Conservation (phyloP, 1,139 yeast species). For the Nematodospora anomalae region DNA sequence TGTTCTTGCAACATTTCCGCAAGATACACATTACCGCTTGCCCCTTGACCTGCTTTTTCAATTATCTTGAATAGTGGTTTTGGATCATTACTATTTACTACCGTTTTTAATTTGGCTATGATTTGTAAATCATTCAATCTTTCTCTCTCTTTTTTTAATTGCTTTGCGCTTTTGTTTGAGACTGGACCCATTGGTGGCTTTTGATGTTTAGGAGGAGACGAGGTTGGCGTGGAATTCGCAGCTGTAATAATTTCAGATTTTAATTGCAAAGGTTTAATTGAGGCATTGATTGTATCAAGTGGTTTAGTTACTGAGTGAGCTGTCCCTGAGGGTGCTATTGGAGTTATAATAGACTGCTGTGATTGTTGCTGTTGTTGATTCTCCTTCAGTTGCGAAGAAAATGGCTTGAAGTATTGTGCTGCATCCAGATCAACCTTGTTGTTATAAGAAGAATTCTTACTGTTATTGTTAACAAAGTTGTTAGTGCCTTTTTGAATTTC, state of each 20-base stretch:
- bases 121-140: constrained; percentile 85
- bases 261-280: constrained; percentile 17
- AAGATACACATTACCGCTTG: constrained; percentile 91
- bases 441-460: constrained; percentile 5
- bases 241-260: constrained; percentile 8
- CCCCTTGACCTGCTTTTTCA: constrained; percentile 99
- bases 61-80: constrained; percentile 80
- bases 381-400: constrained; percentile 17
- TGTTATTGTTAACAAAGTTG: constrained; percentile 4
- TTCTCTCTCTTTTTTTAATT: constrained; percentile 60
- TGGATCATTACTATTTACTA: constrained; percentile 83
- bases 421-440: constrained; percentile 2
- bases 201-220: constrained; percentile 17
- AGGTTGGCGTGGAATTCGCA: constrained; percentile 7
- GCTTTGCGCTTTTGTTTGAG: constrained; percentile 40
- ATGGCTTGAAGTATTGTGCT: constrained; percentile 10
- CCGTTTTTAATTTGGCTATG: constrained; percentile 78
- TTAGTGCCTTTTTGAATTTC: constrained; percentile 26
- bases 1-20: constrained; percentile 60
- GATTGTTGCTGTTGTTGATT: constrained; percentile 13
- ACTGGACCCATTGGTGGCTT: constrained; percentile 27
- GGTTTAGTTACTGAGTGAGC: constrained; percentile 17
- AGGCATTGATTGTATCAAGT: constrained; percentile 11
- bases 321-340: constrained; percentile 12
- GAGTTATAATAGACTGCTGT: constrained; percentile 11